phyloP scores from a whole-genome alignment of 2,329 filamentous ascomycete species.

The Nemania serpens region DNA sequence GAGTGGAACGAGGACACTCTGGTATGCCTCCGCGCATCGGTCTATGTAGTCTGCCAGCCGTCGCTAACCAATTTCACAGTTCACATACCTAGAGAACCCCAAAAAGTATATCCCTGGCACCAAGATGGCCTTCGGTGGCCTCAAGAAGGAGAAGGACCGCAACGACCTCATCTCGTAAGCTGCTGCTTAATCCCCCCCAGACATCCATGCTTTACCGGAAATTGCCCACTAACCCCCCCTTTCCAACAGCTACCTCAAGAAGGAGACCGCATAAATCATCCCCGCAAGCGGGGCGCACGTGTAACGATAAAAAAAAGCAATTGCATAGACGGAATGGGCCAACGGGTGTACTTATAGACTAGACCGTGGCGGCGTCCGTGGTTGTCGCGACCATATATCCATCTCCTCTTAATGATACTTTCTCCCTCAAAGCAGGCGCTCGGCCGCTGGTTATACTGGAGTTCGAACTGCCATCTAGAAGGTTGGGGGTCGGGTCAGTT shows the following conservation, averaged over 20 bases:
- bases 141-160: slow-evolving; percentile 99
- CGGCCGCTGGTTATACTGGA: slow-evolving; percentile 22
- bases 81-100: slow-evolving; percentile 99
- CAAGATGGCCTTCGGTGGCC: slow-evolving; percentile 99
- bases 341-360: slow-evolving; percentile 43
- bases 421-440: slow-evolving; percentile 15
- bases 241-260: slow-evolving; percentile 65
- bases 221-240: slow-evolving; percentile 3
- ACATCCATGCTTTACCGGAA: too few species aligned
- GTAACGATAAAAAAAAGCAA: slow-evolving; percentile 42
- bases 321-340: slow-evolving; percentile 42
- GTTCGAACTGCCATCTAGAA: slow-evolving; percentile 23
- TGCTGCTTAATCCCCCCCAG: background rate
- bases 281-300: slow-evolving; percentile 38
- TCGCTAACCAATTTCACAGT: slow-evolving; percentile 54
- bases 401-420: slow-evolving; percentile 39
- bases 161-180: slow-evolving; percentile 97
- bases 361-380: slow-evolving; percentile 39
- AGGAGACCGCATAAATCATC: slow-evolving; percentile 68
- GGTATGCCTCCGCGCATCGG: slow-evolving; percentile 54
- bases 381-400: slow-evolving; percentile 38
- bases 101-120: slow-evolving; percentile 99
- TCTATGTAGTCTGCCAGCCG: background rate
- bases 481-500: slow-evolving; percentile 19
- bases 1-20: slow-evolving; percentile 85